These are phyloP conservation scores for Syncephalis fuscata DNA, from an alignment of 371 early-diverging fungal species.

Conservation along the genomic window DNA sequence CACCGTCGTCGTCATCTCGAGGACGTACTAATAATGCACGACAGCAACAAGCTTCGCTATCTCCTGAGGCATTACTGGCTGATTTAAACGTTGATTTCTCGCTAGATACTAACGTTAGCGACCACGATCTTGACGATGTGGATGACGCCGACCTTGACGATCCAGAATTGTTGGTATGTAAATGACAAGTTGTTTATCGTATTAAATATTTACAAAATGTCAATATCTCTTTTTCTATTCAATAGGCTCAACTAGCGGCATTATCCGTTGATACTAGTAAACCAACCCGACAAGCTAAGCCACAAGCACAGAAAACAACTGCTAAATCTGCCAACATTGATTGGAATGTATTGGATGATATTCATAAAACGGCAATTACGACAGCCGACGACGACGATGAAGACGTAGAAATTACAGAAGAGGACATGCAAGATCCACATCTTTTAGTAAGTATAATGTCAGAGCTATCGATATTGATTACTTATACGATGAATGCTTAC, in stretches of 20 bases:
- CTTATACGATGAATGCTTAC: no score
- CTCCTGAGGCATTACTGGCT: no score
- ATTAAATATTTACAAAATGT: not conserved
- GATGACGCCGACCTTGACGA: conserved; percentile 33
- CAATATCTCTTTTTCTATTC: no score
- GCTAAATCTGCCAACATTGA: no score
- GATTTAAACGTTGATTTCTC: conserved; percentile 3
- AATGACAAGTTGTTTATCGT: not conserved
- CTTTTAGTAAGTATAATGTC: conserved; percentile 20
- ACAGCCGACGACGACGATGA: conserved; percentile 12
- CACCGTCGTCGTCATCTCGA: no score
- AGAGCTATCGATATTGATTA: no score
- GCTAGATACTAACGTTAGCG: conserved; percentile 19
- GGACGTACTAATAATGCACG: no score
- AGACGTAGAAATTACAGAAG: conserved; percentile 24
- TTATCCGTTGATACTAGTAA: not conserved
- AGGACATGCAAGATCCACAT: conserved; percentile 23
- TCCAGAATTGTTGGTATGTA: conserved; percentile 23
- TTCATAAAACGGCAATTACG: conserved; percentile 1
- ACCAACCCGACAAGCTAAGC: no score
- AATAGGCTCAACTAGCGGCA: not conserved
- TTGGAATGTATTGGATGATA: no score
- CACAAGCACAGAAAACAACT: no score
- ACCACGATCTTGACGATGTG: no score
- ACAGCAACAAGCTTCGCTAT: no score